A percentile compares a stretch with the other conserved stretches of the same genome.
These are phyloP conservation scores for Cnidoscolus chayamansa DNA, from an alignment of 441 rosid genomes.

Conservation along the genomic window DNA sequence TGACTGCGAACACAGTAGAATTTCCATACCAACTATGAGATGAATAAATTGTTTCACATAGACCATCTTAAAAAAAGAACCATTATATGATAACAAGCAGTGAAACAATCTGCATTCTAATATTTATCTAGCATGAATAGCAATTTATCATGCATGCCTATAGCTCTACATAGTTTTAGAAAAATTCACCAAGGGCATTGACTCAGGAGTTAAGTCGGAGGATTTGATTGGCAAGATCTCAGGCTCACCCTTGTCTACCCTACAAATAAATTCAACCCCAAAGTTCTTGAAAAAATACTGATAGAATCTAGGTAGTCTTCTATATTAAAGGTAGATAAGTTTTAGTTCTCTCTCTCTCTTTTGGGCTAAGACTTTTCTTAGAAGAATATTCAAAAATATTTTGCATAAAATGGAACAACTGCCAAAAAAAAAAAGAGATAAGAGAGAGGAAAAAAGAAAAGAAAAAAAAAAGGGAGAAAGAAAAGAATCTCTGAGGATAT, in stretches of 20 bases:
- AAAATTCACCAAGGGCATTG: background rate
- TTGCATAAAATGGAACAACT: background rate
- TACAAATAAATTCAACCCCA: slow-evolving; percentile 4
- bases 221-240: background rate
- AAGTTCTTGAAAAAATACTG: background rate
- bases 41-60: background rate
- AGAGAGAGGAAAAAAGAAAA: background rate
- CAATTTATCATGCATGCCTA: background rate
- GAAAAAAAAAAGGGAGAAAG: background rate
- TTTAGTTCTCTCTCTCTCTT: background rate
- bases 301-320: background rate
- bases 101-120: background rate
- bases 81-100: background rate
- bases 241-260: background rate
- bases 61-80: background rate
- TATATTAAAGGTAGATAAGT: background rate
- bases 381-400: background rate
- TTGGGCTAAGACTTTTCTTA: background rate
- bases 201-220: background rate
- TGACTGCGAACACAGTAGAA: background rate
- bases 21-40: background rate
- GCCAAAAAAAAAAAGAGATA: background rate
- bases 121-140: background rate
- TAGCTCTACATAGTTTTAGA: background rate
- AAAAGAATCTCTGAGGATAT: background rate